A percentile compares a stretch with the other conserved stretches of the same genome.
phyloP scores from a whole-genome alignment of 192 early-diverging fungal species.

The Dissophora ornata region DNA sequence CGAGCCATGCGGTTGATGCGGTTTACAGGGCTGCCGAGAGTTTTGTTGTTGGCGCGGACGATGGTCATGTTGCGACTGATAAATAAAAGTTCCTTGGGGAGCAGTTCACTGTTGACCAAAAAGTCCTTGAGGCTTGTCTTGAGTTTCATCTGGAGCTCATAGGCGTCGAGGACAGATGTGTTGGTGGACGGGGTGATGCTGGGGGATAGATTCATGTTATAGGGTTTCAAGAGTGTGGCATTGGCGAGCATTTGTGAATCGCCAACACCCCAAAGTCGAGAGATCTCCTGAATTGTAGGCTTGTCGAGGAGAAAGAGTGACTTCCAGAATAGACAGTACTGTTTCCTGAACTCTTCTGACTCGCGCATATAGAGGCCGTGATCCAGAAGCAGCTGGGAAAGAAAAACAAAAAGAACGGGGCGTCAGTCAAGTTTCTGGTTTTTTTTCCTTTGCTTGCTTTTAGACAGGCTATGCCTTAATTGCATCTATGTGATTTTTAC shows the following conservation, averaged over 20 bases:
- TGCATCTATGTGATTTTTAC: too few species aligned
- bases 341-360: slow-evolving; percentile 71
- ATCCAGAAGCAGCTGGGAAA: slow-evolving; percentile 79
- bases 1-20: slow-evolving; percentile 87
- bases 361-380: slow-evolving; percentile 93
- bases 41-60: slow-evolving; percentile 86
- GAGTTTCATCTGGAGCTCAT: slow-evolving; percentile 78
- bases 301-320: slow-evolving; percentile 81
- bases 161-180: slow-evolving; percentile 67
- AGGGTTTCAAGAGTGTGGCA: slow-evolving; percentile 74
- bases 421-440: too few species aligned
- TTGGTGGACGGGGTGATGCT: slow-evolving; percentile 53
- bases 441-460: too few species aligned
- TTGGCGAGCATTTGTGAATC: slow-evolving; percentile 69
- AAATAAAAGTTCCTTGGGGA: slow-evolving; percentile 93
- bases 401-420: background rate
- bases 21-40: slow-evolving; percentile 87
- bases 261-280: slow-evolving; percentile 74
- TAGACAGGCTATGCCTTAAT: too few species aligned
- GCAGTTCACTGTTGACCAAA: slow-evolving; percentile 70
- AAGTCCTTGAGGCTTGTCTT: slow-evolving; percentile 81
- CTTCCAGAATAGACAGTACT: slow-evolving; percentile 91
- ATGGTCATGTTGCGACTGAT: slow-evolving; percentile 90
- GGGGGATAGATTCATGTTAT: slow-evolving; percentile 62
- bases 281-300: slow-evolving; percentile 71